These are phyloP conservation scores for Xylaria sp. DNA, from an alignment of 2,329 filamentous ascomycete genomes.

Conservation along the genomic window DNA sequence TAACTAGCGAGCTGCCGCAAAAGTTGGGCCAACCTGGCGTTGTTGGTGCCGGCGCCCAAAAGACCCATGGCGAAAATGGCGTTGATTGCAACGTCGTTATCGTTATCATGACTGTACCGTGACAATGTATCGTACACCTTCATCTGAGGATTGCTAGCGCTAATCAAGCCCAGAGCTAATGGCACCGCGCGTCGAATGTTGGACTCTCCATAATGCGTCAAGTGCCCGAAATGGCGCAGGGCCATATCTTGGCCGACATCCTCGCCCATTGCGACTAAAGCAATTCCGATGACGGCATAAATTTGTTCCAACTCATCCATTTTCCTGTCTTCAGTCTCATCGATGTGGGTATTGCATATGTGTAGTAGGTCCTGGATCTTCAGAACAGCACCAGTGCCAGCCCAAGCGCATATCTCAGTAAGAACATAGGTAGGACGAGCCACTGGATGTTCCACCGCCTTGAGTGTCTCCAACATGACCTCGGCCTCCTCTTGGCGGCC, in stretches of 20 bases:
- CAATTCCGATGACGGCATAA: constrained; percentile 93
- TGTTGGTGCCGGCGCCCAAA: constrained; percentile 95
- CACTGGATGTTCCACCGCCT: constrained; percentile 96
- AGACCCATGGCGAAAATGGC: constrained; percentile 99
- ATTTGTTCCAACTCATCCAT: constrained; percentile 94
- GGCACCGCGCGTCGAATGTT: constrained; percentile 97
- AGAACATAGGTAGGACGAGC: constrained; percentile 94
- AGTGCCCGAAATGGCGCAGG: constrained; percentile 91
- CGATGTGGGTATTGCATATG: constrained; percentile 97
- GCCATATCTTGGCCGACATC: constrained; percentile 99
- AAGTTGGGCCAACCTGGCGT: constrained; percentile 92
- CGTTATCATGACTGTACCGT: constrained; percentile 97
- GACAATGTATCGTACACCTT: constrained; percentile 99
- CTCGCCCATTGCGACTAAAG: constrained; percentile 95
- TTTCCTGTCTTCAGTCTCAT: constrained; percentile 93
- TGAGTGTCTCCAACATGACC: constrained; percentile 93
- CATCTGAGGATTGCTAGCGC: constrained; percentile 98
- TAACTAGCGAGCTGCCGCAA: constrained; percentile 95
- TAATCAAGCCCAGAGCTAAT: constrained; percentile 94
- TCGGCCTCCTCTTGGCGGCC: constrained; percentile 98
- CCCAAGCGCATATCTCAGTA: constrained; percentile 97
- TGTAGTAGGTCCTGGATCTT: constrained; percentile 97
- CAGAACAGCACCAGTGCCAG: constrained; percentile 92
- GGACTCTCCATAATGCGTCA: constrained; percentile 98
- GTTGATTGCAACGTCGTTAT: constrained; percentile 97